These are phyloP conservation scores for Lagenidium giganteum DNA, from an alignment of 352 stramenopile genomes.

Conservation along the genomic window DNA sequence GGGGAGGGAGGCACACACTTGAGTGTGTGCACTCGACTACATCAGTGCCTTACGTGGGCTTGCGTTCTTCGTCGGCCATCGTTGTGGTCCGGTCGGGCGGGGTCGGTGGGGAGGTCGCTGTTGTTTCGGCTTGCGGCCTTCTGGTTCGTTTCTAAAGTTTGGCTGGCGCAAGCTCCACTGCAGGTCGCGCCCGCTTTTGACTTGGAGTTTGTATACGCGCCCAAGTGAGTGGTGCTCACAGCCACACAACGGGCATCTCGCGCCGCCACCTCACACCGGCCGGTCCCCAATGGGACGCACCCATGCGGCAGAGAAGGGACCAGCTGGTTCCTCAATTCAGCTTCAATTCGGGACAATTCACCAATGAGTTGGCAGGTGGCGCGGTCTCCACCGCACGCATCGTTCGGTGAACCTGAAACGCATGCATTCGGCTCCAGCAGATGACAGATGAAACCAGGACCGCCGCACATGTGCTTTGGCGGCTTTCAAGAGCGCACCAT, in stretches of 20 bases:
- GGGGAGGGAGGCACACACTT: constrained; percentile 4
- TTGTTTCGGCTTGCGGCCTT: constrained; percentile 33
- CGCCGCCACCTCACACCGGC: constrained; percentile 15
- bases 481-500: too few species aligned
- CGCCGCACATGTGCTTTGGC: too few species aligned
- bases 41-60: constrained; percentile 33
- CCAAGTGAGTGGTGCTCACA: constrained; percentile 49
- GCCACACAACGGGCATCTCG: background rate
- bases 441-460: too few species aligned
- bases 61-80: constrained; percentile 84
- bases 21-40: background rate
- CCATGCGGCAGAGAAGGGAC: background rate
- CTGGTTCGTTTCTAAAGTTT: constrained; percentile 28
- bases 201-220: constrained; percentile 68
- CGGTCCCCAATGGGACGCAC: background rate
- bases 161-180: constrained; percentile 17
- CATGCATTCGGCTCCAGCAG: too few species aligned
- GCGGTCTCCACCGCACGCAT: too few species aligned
- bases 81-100: constrained; percentile 25
- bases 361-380: too few species aligned
- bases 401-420: too few species aligned
- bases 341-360: too few species aligned
- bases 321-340: constrained; percentile 15
- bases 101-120: constrained; percentile 19
- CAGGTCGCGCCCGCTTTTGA: constrained; percentile 12